Evolutionary conservation across 1,139 yeast species (phyloP).

Genomic region (Zygosaccharomyces pseudobailii): DNA sequence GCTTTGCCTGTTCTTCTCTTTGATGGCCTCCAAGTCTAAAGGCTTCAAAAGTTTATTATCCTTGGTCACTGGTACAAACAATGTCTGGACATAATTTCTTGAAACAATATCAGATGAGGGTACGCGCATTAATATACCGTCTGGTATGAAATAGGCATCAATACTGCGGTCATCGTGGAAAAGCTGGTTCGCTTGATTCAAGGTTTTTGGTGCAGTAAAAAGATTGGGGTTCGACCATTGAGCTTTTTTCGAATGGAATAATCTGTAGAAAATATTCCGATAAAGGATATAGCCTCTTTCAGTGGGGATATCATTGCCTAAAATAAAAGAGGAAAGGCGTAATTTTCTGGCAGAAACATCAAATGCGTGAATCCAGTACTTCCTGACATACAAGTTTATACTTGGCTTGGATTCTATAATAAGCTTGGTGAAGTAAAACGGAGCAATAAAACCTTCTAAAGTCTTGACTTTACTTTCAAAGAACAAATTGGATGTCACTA

Average conservation of each 20-base stretch:
- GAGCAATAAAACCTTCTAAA: constrained; percentile 4
- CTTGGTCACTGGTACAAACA: constrained; percentile 80
- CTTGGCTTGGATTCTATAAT: constrained; percentile 26
- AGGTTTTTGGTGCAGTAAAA: constrained; percentile 52
- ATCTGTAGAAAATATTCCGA: constrained; percentile 44
- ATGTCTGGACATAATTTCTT: constrained; percentile 52
- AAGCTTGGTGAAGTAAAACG: constrained; percentile 19
- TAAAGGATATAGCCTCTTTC: constrained; percentile 73
- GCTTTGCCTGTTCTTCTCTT: constrained; percentile 31
- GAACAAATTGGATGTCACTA: constrained; percentile 22
- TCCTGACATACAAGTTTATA: constrained; percentile 37
- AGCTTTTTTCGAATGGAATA: constrained; percentile 35
- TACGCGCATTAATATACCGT: constrained; percentile 80
- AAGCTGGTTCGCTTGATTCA: constrained; percentile 42
- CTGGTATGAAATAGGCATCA: constrained; percentile 59
- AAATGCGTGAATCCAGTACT: constrained; percentile 63
- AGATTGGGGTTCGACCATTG: constrained; percentile 48
- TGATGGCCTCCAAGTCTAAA: constrained; percentile 35
- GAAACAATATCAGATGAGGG: constrained; percentile 79
- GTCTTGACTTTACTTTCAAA: constrained; percentile 5
- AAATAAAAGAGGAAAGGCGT: constrained; percentile 73
- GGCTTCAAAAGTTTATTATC: constrained; percentile 62
- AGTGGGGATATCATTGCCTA: constrained; percentile 60
- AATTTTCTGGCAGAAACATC: constrained; percentile 50
- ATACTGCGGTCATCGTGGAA: constrained; percentile 42